Conservation (phyloP, 768 basidiomycete genomes). For the Suillus brevipes region DNA sequence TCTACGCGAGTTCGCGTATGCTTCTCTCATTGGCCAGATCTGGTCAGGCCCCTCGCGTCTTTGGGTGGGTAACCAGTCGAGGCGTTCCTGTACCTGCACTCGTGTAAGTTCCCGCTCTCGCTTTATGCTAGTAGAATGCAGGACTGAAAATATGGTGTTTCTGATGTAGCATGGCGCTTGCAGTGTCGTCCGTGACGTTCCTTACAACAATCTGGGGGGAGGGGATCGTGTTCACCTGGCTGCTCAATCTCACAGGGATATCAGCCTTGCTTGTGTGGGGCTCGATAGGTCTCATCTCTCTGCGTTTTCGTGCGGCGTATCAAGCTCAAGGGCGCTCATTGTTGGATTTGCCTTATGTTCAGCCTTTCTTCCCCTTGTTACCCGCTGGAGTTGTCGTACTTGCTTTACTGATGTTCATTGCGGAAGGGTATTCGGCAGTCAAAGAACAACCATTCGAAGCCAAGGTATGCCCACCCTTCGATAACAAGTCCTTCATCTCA, state of each 20-base stretch:
- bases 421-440: slow-evolving; percentile 54
- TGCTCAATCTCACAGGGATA: slow-evolving; percentile 64
- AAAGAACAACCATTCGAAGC: slow-evolving; percentile 44
- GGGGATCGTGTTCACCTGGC: slow-evolving; percentile 56
- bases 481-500: neutral
- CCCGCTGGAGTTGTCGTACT: slow-evolving; percentile 51
- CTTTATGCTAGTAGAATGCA: slow-evolving; percentile 19
- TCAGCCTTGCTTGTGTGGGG: slow-evolving; percentile 70
- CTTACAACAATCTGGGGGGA: slow-evolving; percentile 60
- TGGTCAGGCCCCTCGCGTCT: slow-evolving; percentile 64
- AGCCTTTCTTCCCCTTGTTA: slow-evolving; percentile 55
- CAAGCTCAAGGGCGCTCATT: slow-evolving; percentile 49
- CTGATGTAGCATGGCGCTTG: slow-evolving; percentile 45
- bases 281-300: slow-evolving; percentile 51
- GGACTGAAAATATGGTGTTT: slow-evolving; percentile 23
- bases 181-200: slow-evolving; percentile 51
- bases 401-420: slow-evolving; percentile 52
- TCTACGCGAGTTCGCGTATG: slow-evolving; percentile 66
- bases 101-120: slow-evolving; percentile 46
- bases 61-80: slow-evolving; percentile 61
- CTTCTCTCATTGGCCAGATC: slow-evolving; percentile 59
- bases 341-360: slow-evolving; percentile 56
- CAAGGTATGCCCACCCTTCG: slow-evolving; percentile 32
- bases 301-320: slow-evolving; percentile 68
- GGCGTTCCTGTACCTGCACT: slow-evolving; percentile 64